Evolutionary conservation across 2,329 filamentous ascomycete genomes (phyloP).

Genomic region (Zelopaecilomyces penicillatus): DNA sequence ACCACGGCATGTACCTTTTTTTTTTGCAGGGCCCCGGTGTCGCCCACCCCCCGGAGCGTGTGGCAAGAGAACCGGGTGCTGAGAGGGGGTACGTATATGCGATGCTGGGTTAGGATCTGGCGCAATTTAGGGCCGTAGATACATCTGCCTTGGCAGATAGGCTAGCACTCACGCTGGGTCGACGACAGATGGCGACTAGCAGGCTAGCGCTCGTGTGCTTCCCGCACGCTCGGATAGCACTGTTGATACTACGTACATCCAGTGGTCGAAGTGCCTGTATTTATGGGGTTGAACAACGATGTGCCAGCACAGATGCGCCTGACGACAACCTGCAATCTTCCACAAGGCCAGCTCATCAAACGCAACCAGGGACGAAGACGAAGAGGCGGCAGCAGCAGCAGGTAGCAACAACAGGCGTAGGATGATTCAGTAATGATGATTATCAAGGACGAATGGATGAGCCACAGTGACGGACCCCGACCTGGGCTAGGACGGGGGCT

Average conservation of each 20-base stretch:
- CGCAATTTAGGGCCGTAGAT: constrained; percentile 27
- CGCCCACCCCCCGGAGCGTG: constrained; percentile 32
- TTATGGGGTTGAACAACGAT: too few species aligned
- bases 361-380: too few species aligned
- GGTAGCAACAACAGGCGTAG: constrained; percentile 4
- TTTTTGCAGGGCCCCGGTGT: constrained; percentile 25
- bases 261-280: too few species aligned
- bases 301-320: too few species aligned
- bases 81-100: background rate
- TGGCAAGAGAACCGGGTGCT: constrained; percentile 16
- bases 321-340: too few species aligned
- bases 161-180: constrained; percentile 10
- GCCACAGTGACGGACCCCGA: constrained; percentile 9
- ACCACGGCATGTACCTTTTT: constrained; percentile 21
- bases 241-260: too few species aligned
- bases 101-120: constrained; percentile 24
- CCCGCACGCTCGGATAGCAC: too few species aligned
- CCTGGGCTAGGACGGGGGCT: constrained; percentile 9
- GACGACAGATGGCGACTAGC: background rate
- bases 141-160: constrained; percentile 25
- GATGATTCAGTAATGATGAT: constrained; percentile 5
- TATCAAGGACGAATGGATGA: constrained; percentile 8
- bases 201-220: too few species aligned
- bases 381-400: background rate
- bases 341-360: too few species aligned